These are phyloP conservation scores for Annulohypoxylon truncatum DNA, from an alignment of 2,329 filamentous ascomycete genomes.

Conservation along the genomic window DNA sequence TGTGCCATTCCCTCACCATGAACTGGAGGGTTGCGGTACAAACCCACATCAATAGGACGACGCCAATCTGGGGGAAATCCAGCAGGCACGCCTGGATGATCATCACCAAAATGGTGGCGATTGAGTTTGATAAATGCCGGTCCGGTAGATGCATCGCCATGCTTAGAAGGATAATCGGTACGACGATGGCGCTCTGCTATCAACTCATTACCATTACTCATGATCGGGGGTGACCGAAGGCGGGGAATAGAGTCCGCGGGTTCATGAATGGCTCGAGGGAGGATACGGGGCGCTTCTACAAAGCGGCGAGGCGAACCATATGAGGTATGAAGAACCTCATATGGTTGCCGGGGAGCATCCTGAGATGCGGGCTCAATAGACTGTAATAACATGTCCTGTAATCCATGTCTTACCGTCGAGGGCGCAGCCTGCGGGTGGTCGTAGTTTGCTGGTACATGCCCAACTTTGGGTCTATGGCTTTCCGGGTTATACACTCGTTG, in stretches of 20 bases:
- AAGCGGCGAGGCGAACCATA: slow-evolving; percentile 38
- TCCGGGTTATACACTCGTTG: slow-evolving; percentile 44
- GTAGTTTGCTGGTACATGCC: slow-evolving; percentile 37
- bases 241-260: slow-evolving; percentile 30
- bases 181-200: slow-evolving; percentile 43
- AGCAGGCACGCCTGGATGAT: slow-evolving; percentile 27
- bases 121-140: slow-evolving; percentile 41
- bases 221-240: slow-evolving; percentile 37
- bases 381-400: slow-evolving; percentile 50
- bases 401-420: slow-evolving; percentile 45
- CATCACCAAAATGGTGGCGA: slow-evolving; percentile 38
- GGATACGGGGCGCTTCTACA: slow-evolving; percentile 40
- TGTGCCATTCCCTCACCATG: slow-evolving; percentile 31
- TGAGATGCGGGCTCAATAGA: slow-evolving; percentile 51
- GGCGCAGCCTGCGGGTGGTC: slow-evolving; percentile 37
- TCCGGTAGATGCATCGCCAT: slow-evolving; percentile 33
- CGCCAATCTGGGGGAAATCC: slow-evolving; percentile 36
- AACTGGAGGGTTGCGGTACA: slow-evolving; percentile 32
- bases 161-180: slow-evolving; percentile 40
- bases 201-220: slow-evolving; percentile 39
- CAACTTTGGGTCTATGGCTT: slow-evolving; percentile 50
- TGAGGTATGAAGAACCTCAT: slow-evolving; percentile 30
- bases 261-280: slow-evolving; percentile 40
- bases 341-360: slow-evolving; percentile 22
- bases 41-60: slow-evolving; percentile 5